Evolutionary conservation across 371 early-diverging fungal species (phyloP).

Genomic region (Mortierella sp.): DNA sequence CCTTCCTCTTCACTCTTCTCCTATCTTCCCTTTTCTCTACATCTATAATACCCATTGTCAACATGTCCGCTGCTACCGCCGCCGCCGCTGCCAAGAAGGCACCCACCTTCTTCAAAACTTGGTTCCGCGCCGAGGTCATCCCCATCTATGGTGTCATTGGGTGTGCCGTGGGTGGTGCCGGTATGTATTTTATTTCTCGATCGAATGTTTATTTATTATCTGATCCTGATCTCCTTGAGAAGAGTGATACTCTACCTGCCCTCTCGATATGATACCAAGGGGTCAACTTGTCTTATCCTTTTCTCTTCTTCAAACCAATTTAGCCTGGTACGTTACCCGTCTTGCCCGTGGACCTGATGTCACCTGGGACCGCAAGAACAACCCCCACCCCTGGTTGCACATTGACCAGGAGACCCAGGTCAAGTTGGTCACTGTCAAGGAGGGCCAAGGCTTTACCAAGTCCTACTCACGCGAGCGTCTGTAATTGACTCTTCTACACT

Average conservation of each 20-base stretch:
- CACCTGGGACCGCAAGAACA: constrained; percentile 74
- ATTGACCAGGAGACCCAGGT: constrained; percentile 77
- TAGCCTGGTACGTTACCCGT: constrained; percentile 69
- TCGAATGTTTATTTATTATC: neutral
- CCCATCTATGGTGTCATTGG: constrained; percentile 77
- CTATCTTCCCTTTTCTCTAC: neutral
- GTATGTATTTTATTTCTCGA: constrained; percentile 17
- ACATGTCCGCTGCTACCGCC: constrained; percentile 58
- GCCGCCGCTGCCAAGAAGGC: constrained; percentile 59
- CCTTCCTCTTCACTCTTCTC: neutral
- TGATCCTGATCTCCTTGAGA: neutral
- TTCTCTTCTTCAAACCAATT: neutral
- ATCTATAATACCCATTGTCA: constrained; percentile 7
- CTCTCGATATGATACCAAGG: neutral
- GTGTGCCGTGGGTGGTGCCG: constrained; percentile 71
- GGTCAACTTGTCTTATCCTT: neutral
- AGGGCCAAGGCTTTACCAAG: constrained; percentile 59
- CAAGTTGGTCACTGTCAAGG: constrained; percentile 74
- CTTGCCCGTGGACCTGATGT: constrained; percentile 78
- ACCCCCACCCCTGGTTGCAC: constrained; percentile 79
- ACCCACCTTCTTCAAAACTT: constrained; percentile 60
- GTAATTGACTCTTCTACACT: constrained; percentile 13
- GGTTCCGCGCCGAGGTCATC: constrained; percentile 75
- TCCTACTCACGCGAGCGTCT: constrained; percentile 57
- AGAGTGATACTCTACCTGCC: neutral